phyloP scores from a whole-genome alignment of 2,329 filamentous ascomycete species.

The Pseudogymnoascus sp. region DNA sequence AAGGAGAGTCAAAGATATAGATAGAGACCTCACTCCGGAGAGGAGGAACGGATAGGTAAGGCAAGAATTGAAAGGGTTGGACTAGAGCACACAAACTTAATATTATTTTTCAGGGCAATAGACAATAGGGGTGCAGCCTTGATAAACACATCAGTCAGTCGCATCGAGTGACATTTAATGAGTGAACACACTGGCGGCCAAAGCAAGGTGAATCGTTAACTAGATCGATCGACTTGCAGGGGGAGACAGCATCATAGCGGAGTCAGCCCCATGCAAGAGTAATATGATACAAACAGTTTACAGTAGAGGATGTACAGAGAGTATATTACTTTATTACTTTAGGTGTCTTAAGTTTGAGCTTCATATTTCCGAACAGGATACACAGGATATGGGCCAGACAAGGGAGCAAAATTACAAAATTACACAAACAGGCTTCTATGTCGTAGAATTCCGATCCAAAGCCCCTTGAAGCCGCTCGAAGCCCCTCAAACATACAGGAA shows the following conservation, averaged over 20 bases:
- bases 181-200: constrained; percentile 1
- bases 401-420: neutral
- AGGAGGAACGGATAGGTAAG: constrained; percentile 2
- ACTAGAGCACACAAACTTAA: constrained; percentile 4
- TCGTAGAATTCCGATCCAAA: neutral
- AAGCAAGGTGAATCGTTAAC: constrained; percentile 8
- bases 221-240: constrained; percentile 9
- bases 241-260: constrained; percentile 6
- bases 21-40: constrained; percentile 7
- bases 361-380: neutral
- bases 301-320: constrained; percentile 6
- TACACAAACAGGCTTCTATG: constrained; percentile 3
- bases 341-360: neutral
- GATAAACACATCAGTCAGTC: constrained; percentile 1
- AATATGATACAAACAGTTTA: constrained; percentile 9
- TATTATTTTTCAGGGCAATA: neutral
- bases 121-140: constrained; percentile 7
- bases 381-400: neutral
- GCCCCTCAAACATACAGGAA: neutral
- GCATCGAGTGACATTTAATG: constrained; percentile 8
- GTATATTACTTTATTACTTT: neutral
- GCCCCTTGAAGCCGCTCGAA: neutral
- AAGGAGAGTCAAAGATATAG: neutral
- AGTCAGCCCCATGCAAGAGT: constrained; percentile 8
- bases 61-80: neutral